Evolutionary conservation across 345 rosid genomes (phyloP).

Genomic region (Salix purpurea): DNA sequence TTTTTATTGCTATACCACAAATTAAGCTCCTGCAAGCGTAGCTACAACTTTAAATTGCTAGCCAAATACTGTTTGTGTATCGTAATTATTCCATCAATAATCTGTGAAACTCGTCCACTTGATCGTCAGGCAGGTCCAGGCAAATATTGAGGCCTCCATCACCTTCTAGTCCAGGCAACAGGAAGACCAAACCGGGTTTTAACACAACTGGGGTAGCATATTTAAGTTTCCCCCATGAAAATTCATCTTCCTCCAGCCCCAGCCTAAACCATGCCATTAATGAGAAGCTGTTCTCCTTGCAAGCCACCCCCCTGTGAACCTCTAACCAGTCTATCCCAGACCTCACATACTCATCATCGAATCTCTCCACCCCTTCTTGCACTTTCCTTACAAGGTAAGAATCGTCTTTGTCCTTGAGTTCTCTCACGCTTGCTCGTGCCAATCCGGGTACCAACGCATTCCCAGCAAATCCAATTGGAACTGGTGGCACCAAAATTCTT

Average conservation of each 20-base stretch:
- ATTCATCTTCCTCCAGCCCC: constrained; percentile 20
- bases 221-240: constrained; percentile 19
- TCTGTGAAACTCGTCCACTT: constrained; percentile 10
- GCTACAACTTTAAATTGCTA: too few relatives aligned
- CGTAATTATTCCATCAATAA: constrained; percentile 6
- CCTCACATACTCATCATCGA: constrained; percentile 18
- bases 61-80: too few relatives aligned
- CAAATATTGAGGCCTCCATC: constrained; percentile 22
- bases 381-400: constrained; percentile 15
- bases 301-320: constrained; percentile 22
- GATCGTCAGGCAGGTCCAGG: constrained; percentile 15
- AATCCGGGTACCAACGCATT: constrained; percentile 21
- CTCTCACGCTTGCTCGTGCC: constrained; percentile 8
- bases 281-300: constrained; percentile 20
- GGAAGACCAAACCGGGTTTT: constrained; percentile 19
- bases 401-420: constrained; percentile 6
- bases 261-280: constrained; percentile 24
- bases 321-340: constrained; percentile 27
- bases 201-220: constrained; percentile 7
- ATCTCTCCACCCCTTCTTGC: constrained; percentile 17
- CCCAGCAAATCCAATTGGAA: constrained; percentile 22
- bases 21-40: too few relatives aligned
- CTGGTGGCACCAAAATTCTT: constrained; percentile 8
- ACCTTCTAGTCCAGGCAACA: constrained; percentile 10
- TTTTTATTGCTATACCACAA: too few relatives aligned